Evolutionary conservation across 768 basidiomycete species (phyloP).

Genomic region (Lentinula edodes): DNA sequence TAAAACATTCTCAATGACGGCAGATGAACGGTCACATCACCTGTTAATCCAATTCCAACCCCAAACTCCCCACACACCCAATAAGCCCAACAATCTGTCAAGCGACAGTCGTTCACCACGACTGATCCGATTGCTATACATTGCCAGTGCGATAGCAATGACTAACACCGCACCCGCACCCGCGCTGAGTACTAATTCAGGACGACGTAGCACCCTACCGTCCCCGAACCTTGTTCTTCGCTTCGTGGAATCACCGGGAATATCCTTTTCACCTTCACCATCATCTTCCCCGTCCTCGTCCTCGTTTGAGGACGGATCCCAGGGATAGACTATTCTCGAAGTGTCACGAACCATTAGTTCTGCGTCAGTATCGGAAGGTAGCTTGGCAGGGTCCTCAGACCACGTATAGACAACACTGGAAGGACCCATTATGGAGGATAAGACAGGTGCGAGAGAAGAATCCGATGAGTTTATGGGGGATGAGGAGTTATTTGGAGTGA

Average conservation of each 20-base stretch:
- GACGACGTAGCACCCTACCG: slow-evolving; percentile 10
- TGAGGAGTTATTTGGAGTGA: slow-evolving; percentile 34
- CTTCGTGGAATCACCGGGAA: slow-evolving; percentile 9
- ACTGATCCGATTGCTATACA: slow-evolving; percentile 30
- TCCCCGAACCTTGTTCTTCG: slow-evolving; percentile 8
- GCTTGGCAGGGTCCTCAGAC: slow-evolving; percentile 40
- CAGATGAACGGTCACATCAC: not conserved
- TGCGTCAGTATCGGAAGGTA: slow-evolving; percentile 50
- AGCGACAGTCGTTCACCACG: not conserved
- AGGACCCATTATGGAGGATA: slow-evolving; percentile 68
- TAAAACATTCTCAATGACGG: too few relatives aligned
- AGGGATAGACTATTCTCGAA: slow-evolving; percentile 52
- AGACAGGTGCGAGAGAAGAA: slow-evolving; percentile 43
- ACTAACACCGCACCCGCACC: slow-evolving; percentile 57
- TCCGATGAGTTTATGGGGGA: slow-evolving; percentile 50
- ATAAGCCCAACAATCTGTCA: not conserved
- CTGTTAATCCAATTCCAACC: not conserved
- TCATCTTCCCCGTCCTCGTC: slow-evolving; percentile 12
- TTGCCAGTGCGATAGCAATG: slow-evolving; percentile 65
- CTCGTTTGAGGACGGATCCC: slow-evolving; percentile 24
- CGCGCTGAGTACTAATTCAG: slow-evolving; percentile 14
- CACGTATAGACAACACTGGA: slow-evolving; percentile 75
- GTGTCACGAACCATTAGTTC: slow-evolving; percentile 54
- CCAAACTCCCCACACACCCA: not conserved
- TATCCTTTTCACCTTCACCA: slow-evolving; percentile 12